Percentiles rank a stretch among this genome's conserved stretches.
Evolutionary conservation across 208 protist species (phyloP).

Genomic region (Leishmania gerbilli): DNA sequence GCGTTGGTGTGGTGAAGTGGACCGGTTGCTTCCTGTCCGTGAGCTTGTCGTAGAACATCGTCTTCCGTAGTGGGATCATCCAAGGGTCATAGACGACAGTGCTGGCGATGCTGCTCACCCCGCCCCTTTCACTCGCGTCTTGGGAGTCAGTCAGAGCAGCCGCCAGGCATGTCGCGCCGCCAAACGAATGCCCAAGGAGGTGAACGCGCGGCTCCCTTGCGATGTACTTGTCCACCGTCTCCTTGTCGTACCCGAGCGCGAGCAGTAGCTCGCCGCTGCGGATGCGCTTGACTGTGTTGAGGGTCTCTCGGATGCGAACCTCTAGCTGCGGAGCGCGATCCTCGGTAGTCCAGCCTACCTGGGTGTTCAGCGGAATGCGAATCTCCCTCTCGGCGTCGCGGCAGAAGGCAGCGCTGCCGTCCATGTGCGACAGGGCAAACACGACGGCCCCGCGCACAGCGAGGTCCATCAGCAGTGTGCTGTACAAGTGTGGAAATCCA

Average conservation of each 20-base stretch:
- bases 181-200: constrained; percentile 85
- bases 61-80: constrained; percentile 50
- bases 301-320: constrained; percentile 49
- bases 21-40: constrained; percentile 17
- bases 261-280: constrained; percentile 42
- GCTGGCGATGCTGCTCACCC: constrained; percentile 12
- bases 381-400: constrained; percentile 42
- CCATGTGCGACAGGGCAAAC: constrained; percentile 70
- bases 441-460: constrained; percentile 77
- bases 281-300: constrained; percentile 38
- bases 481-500: constrained; percentile 71
- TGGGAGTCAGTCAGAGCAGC: constrained; percentile 40
- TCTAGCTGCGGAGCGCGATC: constrained; percentile 63
- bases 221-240: constrained; percentile 40
- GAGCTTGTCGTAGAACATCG: constrained; percentile 51
- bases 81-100: constrained; percentile 76
- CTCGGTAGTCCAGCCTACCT: constrained; percentile 36
- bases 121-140: constrained; percentile 11
- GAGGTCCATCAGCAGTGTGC: constrained; percentile 61
- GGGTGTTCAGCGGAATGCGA: constrained; percentile 35
- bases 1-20: constrained; percentile 52
- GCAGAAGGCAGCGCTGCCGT: constrained; percentile 80
- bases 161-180: constrained; percentile 66
- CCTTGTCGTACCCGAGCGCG: constrained; percentile 29
- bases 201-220: constrained; percentile 24